These are phyloP conservation scores for Ustilago nuda DNA, from an alignment of 1,284 basidiomycete genomes.

Conservation along the genomic window DNA sequence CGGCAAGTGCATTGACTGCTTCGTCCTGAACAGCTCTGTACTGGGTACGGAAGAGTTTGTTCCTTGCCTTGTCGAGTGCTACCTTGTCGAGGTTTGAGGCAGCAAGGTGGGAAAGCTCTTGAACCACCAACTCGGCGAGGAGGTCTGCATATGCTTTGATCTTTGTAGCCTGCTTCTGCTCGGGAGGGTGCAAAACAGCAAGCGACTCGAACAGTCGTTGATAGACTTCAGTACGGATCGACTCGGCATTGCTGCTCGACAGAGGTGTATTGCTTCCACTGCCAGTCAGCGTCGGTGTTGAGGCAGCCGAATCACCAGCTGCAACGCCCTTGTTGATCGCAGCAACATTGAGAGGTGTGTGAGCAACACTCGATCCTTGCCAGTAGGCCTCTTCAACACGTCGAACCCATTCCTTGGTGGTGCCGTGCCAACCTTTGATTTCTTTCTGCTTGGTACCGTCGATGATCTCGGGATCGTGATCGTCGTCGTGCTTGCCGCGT, in stretches of 20 bases:
- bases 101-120: conserved; percentile 69
- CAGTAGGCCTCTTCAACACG: conserved; percentile 65
- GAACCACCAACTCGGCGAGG: conserved; percentile 72
- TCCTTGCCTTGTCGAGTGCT: conserved; percentile 71
- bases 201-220: conserved; percentile 31
- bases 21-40: conserved; percentile 90
- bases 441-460: conserved; percentile 22
- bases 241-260: conserved; percentile 33
- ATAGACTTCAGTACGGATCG: conserved; percentile 31
- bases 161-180: neutral
- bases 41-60: conserved; percentile 78
- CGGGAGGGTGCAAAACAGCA: neutral
- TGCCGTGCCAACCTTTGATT: conserved; percentile 66
- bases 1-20: conserved; percentile 79
- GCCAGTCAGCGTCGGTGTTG: conserved; percentile 28
- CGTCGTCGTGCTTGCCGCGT: conserved; percentile 71
- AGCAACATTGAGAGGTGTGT: conserved; percentile 43
- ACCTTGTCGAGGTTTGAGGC: conserved; percentile 36
- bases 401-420: conserved; percentile 65
- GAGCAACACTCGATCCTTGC: conserved; percentile 54
- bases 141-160: conserved; percentile 69
- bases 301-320: conserved; percentile 23
- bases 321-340: neutral
- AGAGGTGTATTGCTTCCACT: conserved; percentile 39
- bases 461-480: conserved; percentile 35